These are phyloP conservation scores for Fusarium armeniacum DNA, from an alignment of 2,329 filamentous ascomycete genomes.

Conservation along the genomic window DNA sequence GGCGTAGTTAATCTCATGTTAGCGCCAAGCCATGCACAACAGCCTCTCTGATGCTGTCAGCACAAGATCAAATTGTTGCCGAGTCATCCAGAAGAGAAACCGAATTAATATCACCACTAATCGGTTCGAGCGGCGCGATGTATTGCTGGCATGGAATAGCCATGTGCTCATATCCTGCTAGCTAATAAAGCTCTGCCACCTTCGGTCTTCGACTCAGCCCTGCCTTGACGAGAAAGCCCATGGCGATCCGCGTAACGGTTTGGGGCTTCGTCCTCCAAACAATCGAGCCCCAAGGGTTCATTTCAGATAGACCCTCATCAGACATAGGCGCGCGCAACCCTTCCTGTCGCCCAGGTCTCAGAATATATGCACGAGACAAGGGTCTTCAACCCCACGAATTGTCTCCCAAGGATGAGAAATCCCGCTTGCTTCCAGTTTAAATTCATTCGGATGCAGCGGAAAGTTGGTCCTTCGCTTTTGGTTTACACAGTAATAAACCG, in stretches of 20 bases:
- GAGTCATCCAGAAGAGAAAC: slow-evolving; percentile 10
- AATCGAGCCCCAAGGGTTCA: slow-evolving; percentile 24
- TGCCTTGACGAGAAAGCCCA: slow-evolving; percentile 12
- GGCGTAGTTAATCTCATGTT: slow-evolving; percentile 28
- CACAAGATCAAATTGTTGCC: slow-evolving; percentile 19
- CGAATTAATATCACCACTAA: slow-evolving; percentile 26
- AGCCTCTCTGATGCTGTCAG: slow-evolving; percentile 13
- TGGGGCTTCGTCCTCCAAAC: slow-evolving; percentile 16
- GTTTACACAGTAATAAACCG: slow-evolving; percentile 30
- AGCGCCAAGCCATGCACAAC: slow-evolving; percentile 10
- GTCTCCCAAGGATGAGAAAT: slow-evolving; percentile 5
- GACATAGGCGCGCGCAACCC: slow-evolving; percentile 34
- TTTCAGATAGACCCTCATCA: slow-evolving; percentile 27
- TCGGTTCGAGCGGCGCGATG: slow-evolving; percentile 7
- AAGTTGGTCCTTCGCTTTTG: slow-evolving; percentile 16
- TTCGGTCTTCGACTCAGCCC: slow-evolving; percentile 32
- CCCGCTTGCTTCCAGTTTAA: slow-evolving; percentile 15
- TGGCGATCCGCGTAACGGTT: slow-evolving; percentile 33
- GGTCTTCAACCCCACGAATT: slow-evolving; percentile 34
- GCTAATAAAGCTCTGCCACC: neutral
- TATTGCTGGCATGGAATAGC: slow-evolving; percentile 19
- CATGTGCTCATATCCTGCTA: slow-evolving; percentile 15
- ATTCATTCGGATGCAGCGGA: slow-evolving; percentile 43
- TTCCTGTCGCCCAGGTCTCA: slow-evolving; percentile 26
- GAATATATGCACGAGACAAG: slow-evolving; percentile 23